Base-by-base conservation (phyloP, 2,329 filamentous ascomycete genomes). In the Sporothrix humicola region DNA sequence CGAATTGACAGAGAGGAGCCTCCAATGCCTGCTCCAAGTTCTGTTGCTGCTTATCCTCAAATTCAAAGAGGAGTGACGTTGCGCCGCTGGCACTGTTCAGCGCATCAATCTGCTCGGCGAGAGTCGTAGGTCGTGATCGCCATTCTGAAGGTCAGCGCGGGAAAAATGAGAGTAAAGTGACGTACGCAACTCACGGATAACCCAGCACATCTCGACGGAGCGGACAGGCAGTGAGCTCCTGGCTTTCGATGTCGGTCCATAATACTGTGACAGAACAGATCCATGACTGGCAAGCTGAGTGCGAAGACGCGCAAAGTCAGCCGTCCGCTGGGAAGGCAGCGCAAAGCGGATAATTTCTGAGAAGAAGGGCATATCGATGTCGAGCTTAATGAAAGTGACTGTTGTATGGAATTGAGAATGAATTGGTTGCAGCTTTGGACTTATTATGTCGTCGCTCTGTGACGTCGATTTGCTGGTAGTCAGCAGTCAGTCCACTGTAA, bases 291-390 rank as follows among this genome's bases (percentile, higher is more conserved):
- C 58, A 8, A 61, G 15, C 8, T 42, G 26, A 1, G 26, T n/a
- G 6, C 58, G 58, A 17, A 61, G 23, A n/a, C 26, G 58, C 2
- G 31, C 58, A 42, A 61, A 61, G 26, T 61, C 58, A 7, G 58
- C 26, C 5, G 13, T 8, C 13, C 58, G 31, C 7, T 42, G 26
- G 3, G 13, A 26, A 1, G 58, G 58, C 58, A 61, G 58, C 15
- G 42, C 58, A 9, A 61, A 61, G 4, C 58, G 58, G 13, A 61
- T 31, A 13, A 61, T 61, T n/a, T 61, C 58, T 17, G 58, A 37
- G 2, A 61, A 8, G 15, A 61, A 61, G 3, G 58, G 9, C 58
- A 12, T 37, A 5, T 6, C 2, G 58, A 7, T 6, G 26, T 52
- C 20, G 31, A 37, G 3, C 2, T 13, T 23, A n/a, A 7, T 9